A percentile compares a stretch with the other conserved stretches of the same genome.
Evolutionary conservation across 1,284 basidiomycete genomes (phyloP).

Genomic region (Malassezia japonica): DNA sequence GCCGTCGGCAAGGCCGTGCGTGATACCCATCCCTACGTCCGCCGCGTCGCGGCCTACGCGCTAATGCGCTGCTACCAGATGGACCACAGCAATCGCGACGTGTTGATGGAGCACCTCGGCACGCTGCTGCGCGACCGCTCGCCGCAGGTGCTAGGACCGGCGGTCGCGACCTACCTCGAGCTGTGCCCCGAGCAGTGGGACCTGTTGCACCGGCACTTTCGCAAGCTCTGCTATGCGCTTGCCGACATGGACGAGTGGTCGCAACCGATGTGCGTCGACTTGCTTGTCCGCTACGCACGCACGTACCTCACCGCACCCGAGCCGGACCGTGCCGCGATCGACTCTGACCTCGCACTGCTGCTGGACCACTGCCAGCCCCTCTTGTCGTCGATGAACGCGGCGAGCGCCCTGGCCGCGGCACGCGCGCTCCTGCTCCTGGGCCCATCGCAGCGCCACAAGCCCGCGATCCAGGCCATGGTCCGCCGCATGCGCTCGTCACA

Average conservation of each 20-base stretch:
- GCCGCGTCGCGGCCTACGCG: slow-evolving; percentile 80
- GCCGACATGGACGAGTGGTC: slow-evolving; percentile 95
- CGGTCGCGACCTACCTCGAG: slow-evolving; percentile 64
- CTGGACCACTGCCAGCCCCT: slow-evolving; percentile 25
- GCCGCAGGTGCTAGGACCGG: slow-evolving; percentile 76
- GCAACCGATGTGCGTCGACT: slow-evolving; percentile 68
- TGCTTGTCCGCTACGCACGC: slow-evolving; percentile 73
- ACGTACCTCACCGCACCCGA: slow-evolving; percentile 39
- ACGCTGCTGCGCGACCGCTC: slow-evolving; percentile 71
- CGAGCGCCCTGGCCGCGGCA: slow-evolving; percentile 27
- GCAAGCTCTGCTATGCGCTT: slow-evolving; percentile 70
- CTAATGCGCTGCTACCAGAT: slow-evolving; percentile 67
- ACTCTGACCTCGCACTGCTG: slow-evolving; percentile 35
- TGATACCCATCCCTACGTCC: slow-evolving; percentile 84
- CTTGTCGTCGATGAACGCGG: slow-evolving; percentile 29
- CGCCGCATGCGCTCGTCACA: slow-evolving; percentile 23
- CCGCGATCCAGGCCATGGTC: slow-evolving; percentile 20
- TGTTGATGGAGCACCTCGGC: slow-evolving; percentile 64
- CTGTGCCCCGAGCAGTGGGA: slow-evolving; percentile 51
- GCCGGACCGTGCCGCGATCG: slow-evolving; percentile 50
- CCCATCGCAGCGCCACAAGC: slow-evolving; percentile 13
- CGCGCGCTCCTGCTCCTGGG: slow-evolving; percentile 19
- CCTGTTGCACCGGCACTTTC: slow-evolving; percentile 77
- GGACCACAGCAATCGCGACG: slow-evolving; percentile 57
- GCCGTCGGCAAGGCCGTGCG: slow-evolving; percentile 82